Conservation (phyloP, 108 stramenopile genomes). For the Skeletonema potamos region DNA sequence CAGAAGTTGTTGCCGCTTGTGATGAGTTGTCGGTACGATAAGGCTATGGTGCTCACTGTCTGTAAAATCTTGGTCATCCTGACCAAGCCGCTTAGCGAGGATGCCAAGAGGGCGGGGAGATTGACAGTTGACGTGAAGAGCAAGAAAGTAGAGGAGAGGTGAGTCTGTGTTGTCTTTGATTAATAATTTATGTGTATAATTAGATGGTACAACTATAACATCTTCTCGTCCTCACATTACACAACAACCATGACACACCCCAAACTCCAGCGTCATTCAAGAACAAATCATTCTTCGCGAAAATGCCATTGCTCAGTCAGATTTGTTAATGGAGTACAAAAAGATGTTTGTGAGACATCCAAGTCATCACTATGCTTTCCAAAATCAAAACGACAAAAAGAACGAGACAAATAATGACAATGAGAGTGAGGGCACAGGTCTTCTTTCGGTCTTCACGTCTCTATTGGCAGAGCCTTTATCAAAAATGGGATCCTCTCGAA, state of each 20-base stretch:
- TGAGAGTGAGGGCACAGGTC: constrained; percentile 30
- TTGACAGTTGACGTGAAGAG: constrained; percentile 70
- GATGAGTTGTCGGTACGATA: constrained; percentile 78
- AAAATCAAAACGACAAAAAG: constrained; percentile 9
- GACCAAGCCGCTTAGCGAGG: constrained; percentile 82
- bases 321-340: constrained; percentile 82
- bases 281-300: constrained; percentile 80
- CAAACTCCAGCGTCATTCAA: constrained; percentile 41
- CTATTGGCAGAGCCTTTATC: constrained; percentile 82
- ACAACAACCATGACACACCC: not conserved
- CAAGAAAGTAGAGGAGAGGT: constrained; percentile 46
- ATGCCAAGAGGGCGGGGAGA: constrained; percentile 67
- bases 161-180: constrained; percentile 6
- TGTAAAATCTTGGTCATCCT: constrained; percentile 87
- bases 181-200: not conserved
- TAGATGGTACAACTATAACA: not conserved
- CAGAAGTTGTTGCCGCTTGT: constrained; percentile 83
- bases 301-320: constrained; percentile 79
- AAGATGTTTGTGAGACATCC: constrained; percentile 59
- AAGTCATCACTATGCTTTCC: constrained; percentile 53
- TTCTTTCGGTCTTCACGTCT: constrained; percentile 80
- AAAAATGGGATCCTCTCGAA: constrained; percentile 56
- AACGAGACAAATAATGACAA: constrained; percentile 11
- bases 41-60: constrained; percentile 75
- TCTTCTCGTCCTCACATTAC: not conserved